Conservation (phyloP, 139 green algal genomes). For the Trebouxia sp. region DNA sequence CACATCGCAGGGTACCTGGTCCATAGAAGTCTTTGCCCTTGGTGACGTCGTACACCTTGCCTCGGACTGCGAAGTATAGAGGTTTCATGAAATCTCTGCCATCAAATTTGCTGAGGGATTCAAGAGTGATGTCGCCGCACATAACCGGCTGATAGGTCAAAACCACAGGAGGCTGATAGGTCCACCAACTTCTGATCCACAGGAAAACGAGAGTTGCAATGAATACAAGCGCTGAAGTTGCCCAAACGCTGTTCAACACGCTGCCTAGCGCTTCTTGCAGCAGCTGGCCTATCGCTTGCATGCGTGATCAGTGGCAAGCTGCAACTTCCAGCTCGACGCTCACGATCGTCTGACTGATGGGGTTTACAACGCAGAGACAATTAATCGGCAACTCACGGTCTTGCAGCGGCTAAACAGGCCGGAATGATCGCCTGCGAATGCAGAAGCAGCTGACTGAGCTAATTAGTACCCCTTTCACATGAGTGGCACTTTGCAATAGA, state of each 20-base stretch:
- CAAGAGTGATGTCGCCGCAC: constrained; percentile 67
- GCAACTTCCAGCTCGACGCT: no score
- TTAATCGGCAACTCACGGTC: no score
- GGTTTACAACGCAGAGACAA: no score
- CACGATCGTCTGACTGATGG: no score
- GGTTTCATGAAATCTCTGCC: constrained; percentile 72
- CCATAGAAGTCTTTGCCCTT: constrained; percentile 68
- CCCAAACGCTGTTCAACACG: neutral
- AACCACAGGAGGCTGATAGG: constrained; percentile 28
- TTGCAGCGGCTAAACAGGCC: no score
- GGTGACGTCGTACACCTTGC: constrained; percentile 76
- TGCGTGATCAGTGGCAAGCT: neutral
- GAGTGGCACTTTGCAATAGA: no score
- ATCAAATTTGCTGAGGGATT: constrained; percentile 61
- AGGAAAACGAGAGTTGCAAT: constrained; percentile 1
- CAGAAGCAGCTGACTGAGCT: no score
- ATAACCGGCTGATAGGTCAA: constrained; percentile 44
- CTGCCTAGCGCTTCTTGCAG: neutral
- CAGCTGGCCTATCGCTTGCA: constrained; percentile 1
- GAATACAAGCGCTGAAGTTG: constrained; percentile 17
- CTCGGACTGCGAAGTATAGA: constrained; percentile 66
- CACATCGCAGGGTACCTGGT: constrained; percentile 47
- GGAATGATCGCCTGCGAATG: no score
- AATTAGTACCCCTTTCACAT: no score
- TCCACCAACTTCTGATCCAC: neutral